Percentiles rank a stretch among this genome's conserved stretches.
Evolutionary conservation across 2,329 filamentous ascomycete genomes (phyloP).

Genomic region (Colletotrichum sojae): DNA sequence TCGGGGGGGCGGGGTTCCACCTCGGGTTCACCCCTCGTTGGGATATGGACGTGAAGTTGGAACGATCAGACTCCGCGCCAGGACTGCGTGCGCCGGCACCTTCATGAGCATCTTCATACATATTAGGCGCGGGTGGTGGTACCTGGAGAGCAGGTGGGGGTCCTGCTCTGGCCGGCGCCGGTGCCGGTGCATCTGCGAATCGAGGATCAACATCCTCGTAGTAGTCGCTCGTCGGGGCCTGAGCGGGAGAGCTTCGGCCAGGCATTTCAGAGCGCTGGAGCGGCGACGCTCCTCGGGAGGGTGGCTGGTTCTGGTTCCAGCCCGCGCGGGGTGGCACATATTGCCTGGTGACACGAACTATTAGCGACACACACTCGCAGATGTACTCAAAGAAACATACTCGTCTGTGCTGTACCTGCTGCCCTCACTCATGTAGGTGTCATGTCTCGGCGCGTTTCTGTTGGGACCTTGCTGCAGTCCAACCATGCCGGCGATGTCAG

Average conservation of each 20-base stretch:
- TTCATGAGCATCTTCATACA: slow-evolving; percentile 75
- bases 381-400: slow-evolving; percentile 65
- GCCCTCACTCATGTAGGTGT: slow-evolving; percentile 73
- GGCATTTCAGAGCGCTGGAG: slow-evolving; percentile 56
- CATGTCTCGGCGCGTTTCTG: slow-evolving; percentile 54
- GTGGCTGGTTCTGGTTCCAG: slow-evolving; percentile 65
- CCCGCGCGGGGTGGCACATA: slow-evolving; percentile 70
- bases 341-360: slow-evolving; percentile 60
- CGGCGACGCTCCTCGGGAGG: slow-evolving; percentile 63
- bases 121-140: slow-evolving; percentile 52
- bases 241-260: slow-evolving; percentile 51
- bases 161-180: slow-evolving; percentile 42
- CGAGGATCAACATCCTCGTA: slow-evolving; percentile 95
- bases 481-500: slow-evolving; percentile 81
- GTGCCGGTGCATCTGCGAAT: slow-evolving; percentile 67
- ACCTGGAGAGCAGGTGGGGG: slow-evolving; percentile 36
- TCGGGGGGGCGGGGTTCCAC: slow-evolving; percentile 75
- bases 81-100: slow-evolving; percentile 75
- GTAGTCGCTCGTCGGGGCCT: slow-evolving; percentile 68
- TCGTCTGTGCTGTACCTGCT: slow-evolving; percentile 82
- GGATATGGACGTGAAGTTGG: slow-evolving; percentile 90
- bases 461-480: slow-evolving; percentile 73
- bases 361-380: slow-evolving; percentile 45
- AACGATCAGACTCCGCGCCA: slow-evolving; percentile 79
- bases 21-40: slow-evolving; percentile 90